Base-by-base conservation (phyloP, 148 eudicot genomes). In the Dianthus caryophyllus region DNA sequence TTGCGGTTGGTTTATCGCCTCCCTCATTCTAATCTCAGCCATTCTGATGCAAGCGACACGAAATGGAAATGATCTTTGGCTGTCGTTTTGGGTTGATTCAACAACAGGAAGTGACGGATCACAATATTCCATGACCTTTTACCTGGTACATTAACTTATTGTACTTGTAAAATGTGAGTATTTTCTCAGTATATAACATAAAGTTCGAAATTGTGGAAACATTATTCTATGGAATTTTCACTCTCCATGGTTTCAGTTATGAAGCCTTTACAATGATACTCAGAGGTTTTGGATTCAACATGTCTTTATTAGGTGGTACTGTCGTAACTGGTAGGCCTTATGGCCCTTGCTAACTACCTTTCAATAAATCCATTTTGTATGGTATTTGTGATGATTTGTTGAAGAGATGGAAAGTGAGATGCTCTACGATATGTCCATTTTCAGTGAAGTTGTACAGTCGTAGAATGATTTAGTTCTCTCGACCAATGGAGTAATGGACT, bases 51-150 rank as follows among this genome's bases (percentile, higher is more conserved):
- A 93, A 93, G 88, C 88, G 59, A 87, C 95, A 20, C 89, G 96
- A 64, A 93, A 86, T 75, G 98, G 98, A 41, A 93, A 86, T 84
- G 98, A 93, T 82, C 79, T 93, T 61, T 93, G 97, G 98, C 77
- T 93, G 39, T 90, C 98, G 29, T 93, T 78, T 78, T 93, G 98
- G 96, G 98, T 93, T 71, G 98, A 93, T 71, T 75, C 87, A 43
- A 81, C 87, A 44, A 71, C 47, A 20, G 92, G 78, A 75, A 78
- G 78, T 54, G 70, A 54, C 59, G 74, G 66, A 62, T 67, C 72
- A 71, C 67, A 71, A 73, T 67, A 77, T 76, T 66, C 87, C 49
- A 71, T 82, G 49, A 77, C 83, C 67, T 88, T 88, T 73, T 91
- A 84, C 76, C 79, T 91, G 97, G 97, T 91, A 68, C 73, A 44